Percentiles rank a stretch among this genome's conserved stretches.
phyloP scores from a whole-genome alignment of 352 stramenopile species.

The Phytophthora cactorum region DNA sequence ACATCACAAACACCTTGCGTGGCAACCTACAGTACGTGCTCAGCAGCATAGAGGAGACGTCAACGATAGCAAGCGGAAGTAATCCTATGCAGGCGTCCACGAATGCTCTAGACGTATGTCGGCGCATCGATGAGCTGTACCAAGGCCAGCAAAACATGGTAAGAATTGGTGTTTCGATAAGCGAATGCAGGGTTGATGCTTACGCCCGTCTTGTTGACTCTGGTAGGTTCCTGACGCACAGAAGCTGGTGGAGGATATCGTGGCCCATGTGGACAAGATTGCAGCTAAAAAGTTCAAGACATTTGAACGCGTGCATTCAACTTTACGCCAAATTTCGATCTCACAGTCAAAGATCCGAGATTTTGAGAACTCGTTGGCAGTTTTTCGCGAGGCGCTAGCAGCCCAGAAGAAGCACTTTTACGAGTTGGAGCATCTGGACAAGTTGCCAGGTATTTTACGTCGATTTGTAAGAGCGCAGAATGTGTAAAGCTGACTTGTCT shows the following conservation, averaged over 20 bases:
- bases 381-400: constrained; percentile 77
- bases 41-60: constrained; percentile 72
- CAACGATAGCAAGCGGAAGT: constrained; percentile 52
- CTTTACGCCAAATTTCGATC: constrained; percentile 74
- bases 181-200: not conserved
- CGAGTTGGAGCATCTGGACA: constrained; percentile 85
- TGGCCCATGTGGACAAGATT: constrained; percentile 58
- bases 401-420: constrained; percentile 88
- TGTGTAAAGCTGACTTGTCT: constrained; percentile 2
- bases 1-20: constrained; percentile 71
- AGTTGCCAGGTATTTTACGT: constrained; percentile 61
- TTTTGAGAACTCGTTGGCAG: constrained; percentile 86
- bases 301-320: constrained; percentile 64
- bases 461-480: not conserved
- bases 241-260: constrained; percentile 69
- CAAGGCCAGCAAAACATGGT: constrained; percentile 79
- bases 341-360: constrained; percentile 90
- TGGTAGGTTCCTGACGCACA: constrained; percentile 69
- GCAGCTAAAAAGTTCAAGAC: constrained; percentile 59
- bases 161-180: not conserved
- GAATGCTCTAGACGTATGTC: constrained; percentile 81
- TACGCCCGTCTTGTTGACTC: constrained; percentile 10
- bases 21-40: constrained; percentile 72
- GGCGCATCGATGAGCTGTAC: constrained; percentile 80
- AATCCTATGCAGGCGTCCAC: constrained; percentile 85